Conservation (phyloP, 352 stramenopile genomes). For the Stramenopiles sp. region DNA sequence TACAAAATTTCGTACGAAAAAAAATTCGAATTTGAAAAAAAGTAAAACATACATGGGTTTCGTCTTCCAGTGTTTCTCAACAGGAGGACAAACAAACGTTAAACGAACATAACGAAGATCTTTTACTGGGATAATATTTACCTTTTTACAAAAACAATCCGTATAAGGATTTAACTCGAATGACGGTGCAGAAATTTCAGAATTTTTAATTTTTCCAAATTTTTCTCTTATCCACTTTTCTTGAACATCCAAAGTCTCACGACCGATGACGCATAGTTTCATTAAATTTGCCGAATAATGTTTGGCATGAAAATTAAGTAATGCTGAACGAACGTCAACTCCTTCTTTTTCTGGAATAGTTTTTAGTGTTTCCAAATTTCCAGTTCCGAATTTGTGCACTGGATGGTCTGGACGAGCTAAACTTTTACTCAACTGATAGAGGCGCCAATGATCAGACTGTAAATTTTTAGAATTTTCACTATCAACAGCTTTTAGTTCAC, state of each 20-base stretch:
- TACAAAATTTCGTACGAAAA: too few relatives aligned
- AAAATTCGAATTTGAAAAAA: too few relatives aligned
- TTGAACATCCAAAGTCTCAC: slow-evolving; percentile 39
- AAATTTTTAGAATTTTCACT: slow-evolving; percentile 80
- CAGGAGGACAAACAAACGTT: slow-evolving; percentile 19
- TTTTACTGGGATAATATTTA: too few relatives aligned
- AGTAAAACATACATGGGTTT: too few relatives aligned
- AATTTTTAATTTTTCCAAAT: too few relatives aligned
- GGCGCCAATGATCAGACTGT: slow-evolving; percentile 45
- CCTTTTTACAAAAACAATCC: too few relatives aligned
- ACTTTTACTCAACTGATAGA: slow-evolving; percentile 18
- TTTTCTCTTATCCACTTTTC: slow-evolving; percentile 14
- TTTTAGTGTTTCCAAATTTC: slow-evolving; percentile 38
- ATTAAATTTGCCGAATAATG: slow-evolving; percentile 48
- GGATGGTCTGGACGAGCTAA: slow-evolving; percentile 25
- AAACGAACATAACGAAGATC: slow-evolving; percentile 24
- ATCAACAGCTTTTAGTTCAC: slow-evolving; percentile 68
- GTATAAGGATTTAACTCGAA: too few relatives aligned
- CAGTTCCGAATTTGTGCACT: slow-evolving; percentile 44
- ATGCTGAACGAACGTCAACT: slow-evolving; percentile 23
- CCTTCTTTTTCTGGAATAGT: slow-evolving; percentile 22
- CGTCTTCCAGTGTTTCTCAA: slow-evolving; percentile 17
- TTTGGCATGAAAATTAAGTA: slow-evolving; percentile 33
- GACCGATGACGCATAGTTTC: slow-evolving; percentile 32
- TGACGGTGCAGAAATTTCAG: too few relatives aligned